phyloP scores from a whole-genome alignment of 2,329 filamentous ascomycete species.

The Hirsutella minnesotensis region DNA sequence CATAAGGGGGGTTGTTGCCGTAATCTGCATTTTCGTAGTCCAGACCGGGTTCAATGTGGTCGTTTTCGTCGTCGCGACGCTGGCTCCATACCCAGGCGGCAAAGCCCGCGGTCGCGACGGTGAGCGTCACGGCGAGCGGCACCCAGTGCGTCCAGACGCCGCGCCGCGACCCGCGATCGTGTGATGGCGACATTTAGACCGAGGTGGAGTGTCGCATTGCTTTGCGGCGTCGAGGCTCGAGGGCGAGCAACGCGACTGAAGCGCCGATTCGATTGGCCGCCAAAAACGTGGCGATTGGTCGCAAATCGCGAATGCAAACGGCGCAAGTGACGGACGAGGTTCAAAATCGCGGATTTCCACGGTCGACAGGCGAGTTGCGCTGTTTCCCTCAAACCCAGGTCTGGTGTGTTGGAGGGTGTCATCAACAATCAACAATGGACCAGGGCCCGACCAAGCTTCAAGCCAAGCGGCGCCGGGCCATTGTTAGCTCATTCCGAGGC shows the following conservation, averaged over 20 bases:
- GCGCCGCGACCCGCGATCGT: conserved; percentile 43
- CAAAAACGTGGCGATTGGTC: too few relatives aligned
- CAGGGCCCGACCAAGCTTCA: neutral
- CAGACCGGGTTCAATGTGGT: conserved; percentile 43
- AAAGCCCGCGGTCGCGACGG: conserved; percentile 73
- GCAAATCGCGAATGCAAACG: too few relatives aligned
- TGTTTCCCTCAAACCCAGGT: too few relatives aligned
- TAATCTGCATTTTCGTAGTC: conserved; percentile 38
- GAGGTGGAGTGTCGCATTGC: conserved; percentile 21
- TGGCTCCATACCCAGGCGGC: conserved; percentile 94
- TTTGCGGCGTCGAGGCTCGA: conserved; percentile 4
- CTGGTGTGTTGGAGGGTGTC: neutral
- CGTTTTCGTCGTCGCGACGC: conserved; percentile 62
- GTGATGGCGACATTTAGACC: conserved; percentile 43
- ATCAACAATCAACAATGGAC: conserved; percentile 2
- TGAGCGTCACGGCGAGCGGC: conserved; percentile 75
- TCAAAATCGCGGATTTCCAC: too few relatives aligned
- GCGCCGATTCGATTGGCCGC: too few relatives aligned
- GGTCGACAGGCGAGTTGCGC: too few relatives aligned
- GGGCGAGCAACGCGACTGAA: neutral
- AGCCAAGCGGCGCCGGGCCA: conserved; percentile 6
- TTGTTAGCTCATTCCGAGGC: conserved; percentile 4
- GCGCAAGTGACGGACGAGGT: too few relatives aligned
- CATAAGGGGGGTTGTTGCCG: conserved; percentile 39
- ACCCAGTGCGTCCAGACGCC: conserved; percentile 74